phyloP scores from a whole-genome alignment of 805 yeast species.

The Cyberlindnera nakhonratchasimensis region DNA sequence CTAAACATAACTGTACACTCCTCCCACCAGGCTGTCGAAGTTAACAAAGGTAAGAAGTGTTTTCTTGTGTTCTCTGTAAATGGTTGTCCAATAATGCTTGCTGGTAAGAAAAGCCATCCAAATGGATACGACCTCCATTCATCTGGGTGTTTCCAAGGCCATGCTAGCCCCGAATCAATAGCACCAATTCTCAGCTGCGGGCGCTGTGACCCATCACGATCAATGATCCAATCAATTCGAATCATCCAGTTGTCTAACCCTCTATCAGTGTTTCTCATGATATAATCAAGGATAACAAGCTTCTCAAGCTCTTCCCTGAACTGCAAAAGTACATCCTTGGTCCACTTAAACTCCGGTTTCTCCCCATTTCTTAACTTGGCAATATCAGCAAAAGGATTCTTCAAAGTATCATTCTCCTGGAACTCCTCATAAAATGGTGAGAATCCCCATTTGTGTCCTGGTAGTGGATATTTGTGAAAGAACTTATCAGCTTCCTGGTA shows the following conservation, averaged over 20 bases:
- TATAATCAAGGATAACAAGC: conserved; percentile 64
- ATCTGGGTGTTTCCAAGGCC: conserved; percentile 82
- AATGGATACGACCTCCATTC: conserved; percentile 78
- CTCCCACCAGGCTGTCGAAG: conserved; percentile 71
- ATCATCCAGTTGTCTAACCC: conserved; percentile 81
- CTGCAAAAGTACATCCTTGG: conserved; percentile 41
- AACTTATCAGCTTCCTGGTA: conserved; percentile 62
- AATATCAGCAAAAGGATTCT: neutral
- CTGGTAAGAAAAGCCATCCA: conserved; percentile 73
- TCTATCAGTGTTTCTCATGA: conserved; percentile 72
- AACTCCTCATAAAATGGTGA: conserved; percentile 8
- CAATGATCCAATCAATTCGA: conserved; percentile 41
- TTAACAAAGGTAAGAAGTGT: conserved; percentile 55
- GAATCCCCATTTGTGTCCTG: conserved; percentile 35
- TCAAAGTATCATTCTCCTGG: neutral
- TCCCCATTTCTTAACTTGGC: neutral
- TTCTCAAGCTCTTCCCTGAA: conserved; percentile 64
- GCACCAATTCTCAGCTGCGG: conserved; percentile 60
- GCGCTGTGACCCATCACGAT: conserved; percentile 20
- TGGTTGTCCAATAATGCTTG: conserved; percentile 62
- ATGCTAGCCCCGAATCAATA: conserved; percentile 70
- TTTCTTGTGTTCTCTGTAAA: conserved; percentile 52
- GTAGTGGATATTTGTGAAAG: conserved; percentile 53
- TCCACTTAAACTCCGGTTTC: conserved; percentile 43
- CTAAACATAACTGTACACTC: conserved; percentile 46